Base-by-base conservation (phyloP, 345 rosid genomes). In the Psidium friedrichsthalianum region DNA sequence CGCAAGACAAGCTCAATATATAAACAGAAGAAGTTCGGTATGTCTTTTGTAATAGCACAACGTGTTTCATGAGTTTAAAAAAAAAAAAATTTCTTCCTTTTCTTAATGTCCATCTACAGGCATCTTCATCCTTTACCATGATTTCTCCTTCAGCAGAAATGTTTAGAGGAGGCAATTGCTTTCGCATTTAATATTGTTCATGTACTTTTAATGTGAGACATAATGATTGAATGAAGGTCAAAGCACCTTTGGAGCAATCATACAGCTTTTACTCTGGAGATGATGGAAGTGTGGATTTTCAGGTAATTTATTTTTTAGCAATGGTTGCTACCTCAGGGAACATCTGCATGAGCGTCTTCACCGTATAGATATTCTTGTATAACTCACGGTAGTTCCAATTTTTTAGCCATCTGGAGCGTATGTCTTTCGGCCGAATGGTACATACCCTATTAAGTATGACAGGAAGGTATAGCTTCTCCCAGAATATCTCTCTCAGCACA, bases 391-490 rank as follows among this genome's bases (percentile, higher is more conserved):
- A 84, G 83, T 54, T 29, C 64, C 15, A 51, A 57, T 87, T 87
- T 87, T 83, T 86, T 83, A 96, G 99, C 93, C 92, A 89, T 92
- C 92, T 6, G 98, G 99, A 86, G 99, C 99, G 20, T 96, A 96
- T 88, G 89, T 96, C 86, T 96, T 96, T 90, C 98, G 99, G 56
- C 99, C 98, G 64, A 96, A 94, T 92, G 97, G 94, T 78, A 90
- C 95, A 87, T 90, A 88, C 90, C 89, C 82, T 42, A 86, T 96
- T 86, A 88, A 90, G 56, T 93, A 95, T 5, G 91, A 91, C 83
- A 87, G 84, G 89, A 91, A 94, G 98, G 99, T 96, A 82, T 32
- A 4, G 85, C 8, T 18, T 55, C 40, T 61, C 32, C 40, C 74
- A 22, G 74, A 61, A 61, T 61, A 61, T 61, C 74, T 61, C 69